Conservation (phyloP, 495 filamentous ascomycete genomes). For the Aspergillus steynii region DNA sequence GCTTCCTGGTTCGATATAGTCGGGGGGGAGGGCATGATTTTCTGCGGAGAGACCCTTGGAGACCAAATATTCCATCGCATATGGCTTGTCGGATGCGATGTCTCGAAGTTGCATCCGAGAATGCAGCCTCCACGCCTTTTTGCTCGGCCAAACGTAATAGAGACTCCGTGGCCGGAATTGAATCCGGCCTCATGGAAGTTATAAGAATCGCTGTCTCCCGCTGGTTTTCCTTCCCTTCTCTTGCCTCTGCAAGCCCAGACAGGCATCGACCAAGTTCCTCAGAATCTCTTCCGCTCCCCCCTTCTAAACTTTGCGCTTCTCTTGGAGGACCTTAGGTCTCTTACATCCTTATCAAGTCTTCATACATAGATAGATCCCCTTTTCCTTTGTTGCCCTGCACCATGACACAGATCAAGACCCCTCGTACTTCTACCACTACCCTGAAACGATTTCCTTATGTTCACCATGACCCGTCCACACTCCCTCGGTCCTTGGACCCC, state of each 20-base stretch:
- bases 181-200: conserved; percentile 62
- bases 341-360: background rate
- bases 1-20: conserved; percentile 8
- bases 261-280: background rate
- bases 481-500: conserved; percentile 59
- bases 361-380: conserved; percentile 11
- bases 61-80: conserved; percentile 1
- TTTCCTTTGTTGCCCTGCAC: conserved; percentile 13
- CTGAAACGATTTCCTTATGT: conserved; percentile 58
- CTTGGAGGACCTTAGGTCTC: background rate
- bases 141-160: conserved; percentile 39
- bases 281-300: conserved; percentile 1
- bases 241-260: conserved; percentile 35
- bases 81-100: background rate
- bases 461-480: conserved; percentile 55
- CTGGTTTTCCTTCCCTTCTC: conserved; percentile 23
- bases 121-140: conserved; percentile 26
- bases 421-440: conserved; percentile 35
- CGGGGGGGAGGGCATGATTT: conserved; percentile 9
- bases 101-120: conserved; percentile 5
- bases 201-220: conserved; percentile 48
- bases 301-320: conserved; percentile 6
- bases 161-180: conserved; percentile 55
- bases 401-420: conserved; percentile 35
- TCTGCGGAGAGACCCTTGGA: background rate